These are phyloP conservation scores for Scedosporium dehoogii DNA, from an alignment of 2,329 filamentous ascomycete genomes.

Conservation along the genomic window DNA sequence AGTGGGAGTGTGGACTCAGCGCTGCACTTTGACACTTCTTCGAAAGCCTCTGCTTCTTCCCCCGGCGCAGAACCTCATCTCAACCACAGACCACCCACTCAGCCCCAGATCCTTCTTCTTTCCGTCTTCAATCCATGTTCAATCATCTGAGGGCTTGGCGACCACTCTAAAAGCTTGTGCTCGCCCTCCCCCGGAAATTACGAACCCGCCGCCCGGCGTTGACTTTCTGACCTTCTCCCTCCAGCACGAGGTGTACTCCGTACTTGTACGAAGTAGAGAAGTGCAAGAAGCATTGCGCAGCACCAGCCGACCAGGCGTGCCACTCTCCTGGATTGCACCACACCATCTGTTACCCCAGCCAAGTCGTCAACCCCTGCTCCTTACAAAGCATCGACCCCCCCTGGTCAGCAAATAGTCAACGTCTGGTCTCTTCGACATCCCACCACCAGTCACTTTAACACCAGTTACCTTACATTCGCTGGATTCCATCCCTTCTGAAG, in stretches of 20 bases:
- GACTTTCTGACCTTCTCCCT: background rate
- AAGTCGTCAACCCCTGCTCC: background rate
- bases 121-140: background rate
- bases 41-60: too few species aligned
- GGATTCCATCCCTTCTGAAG: too few species aligned
- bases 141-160: background rate
- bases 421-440: background rate
- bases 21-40: too few species aligned
- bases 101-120: background rate
- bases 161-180: background rate
- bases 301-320: background rate
- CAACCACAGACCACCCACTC: background rate
- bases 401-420: conserved; percentile 1
- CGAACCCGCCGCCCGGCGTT: background rate
- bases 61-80: background rate
- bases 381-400: background rate
- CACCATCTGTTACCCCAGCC: background rate
- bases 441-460: background rate
- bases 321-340: background rate
- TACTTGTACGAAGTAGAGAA: too few species aligned
- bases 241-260: too few species aligned
- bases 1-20: background rate
- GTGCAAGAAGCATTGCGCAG: background rate
- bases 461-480: too few species aligned
- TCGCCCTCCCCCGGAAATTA: background rate